phyloP scores from a whole-genome alignment of 2,329 filamentous ascomycete species.

The Fusarium chaquense region DNA sequence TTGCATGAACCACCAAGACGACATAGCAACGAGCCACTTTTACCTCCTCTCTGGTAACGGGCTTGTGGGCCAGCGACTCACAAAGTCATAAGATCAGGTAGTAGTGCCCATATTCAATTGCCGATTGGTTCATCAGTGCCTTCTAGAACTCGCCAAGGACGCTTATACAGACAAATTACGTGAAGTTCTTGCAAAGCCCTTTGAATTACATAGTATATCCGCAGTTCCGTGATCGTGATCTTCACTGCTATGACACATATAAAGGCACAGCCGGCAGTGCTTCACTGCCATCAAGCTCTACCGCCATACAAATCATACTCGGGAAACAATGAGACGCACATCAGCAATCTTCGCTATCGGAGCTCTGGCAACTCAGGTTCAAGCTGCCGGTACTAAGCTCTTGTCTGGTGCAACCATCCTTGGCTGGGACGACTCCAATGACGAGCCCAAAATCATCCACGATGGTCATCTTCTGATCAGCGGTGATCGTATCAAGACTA shows the following conservation, averaged over 20 bases:
- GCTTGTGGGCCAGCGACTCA: neutral
- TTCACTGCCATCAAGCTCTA: neutral
- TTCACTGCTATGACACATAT: neutral
- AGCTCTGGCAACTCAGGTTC: neutral
- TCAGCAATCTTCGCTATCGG: neutral
- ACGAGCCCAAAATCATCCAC: slow-evolving; percentile 1
- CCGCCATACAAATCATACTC: too few relatives aligned
- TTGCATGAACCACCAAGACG: neutral
- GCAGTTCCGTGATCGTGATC: neutral
- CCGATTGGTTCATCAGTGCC: neutral
- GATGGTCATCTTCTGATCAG: slow-evolving; percentile 14
- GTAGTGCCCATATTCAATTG: neutral
- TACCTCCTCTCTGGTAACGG: neutral
- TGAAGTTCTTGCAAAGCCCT: rapidly evolving
- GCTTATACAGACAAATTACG: neutral
- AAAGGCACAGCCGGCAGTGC: neutral
- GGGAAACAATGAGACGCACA: neutral
- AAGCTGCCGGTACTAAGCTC: slow-evolving; percentile 2
- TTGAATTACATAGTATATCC: neutral
- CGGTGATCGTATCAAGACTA: slow-evolving; percentile 12
- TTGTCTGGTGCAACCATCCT: slow-evolving; percentile 33
- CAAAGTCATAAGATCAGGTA: neutral
- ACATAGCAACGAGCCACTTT: neutral
- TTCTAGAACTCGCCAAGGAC: neutral
- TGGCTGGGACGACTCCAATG: slow-evolving; percentile 21